Conservation (phyloP, 2,329 filamentous ascomycete genomes). For the Xylariaceae sp. region DNA sequence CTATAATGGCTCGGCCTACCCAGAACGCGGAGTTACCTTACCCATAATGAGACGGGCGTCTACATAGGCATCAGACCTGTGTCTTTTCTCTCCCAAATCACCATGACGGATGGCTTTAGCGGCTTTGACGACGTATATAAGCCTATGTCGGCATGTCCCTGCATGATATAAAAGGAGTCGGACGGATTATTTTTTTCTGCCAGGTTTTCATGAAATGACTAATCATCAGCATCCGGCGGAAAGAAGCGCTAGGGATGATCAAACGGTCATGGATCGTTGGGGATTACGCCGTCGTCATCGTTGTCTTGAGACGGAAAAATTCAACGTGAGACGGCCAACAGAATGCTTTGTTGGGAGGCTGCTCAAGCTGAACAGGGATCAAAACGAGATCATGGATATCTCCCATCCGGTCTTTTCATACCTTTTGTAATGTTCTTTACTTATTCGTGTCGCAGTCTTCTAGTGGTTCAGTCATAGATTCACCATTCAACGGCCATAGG, state of each 20-base stretch:
- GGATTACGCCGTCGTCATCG: constrained; percentile 23
- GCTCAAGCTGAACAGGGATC: constrained; percentile 22
- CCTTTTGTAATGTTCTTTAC: constrained; percentile 33
- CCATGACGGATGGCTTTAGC: constrained; percentile 26
- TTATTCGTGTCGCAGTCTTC: constrained; percentile 27
- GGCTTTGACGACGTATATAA: constrained; percentile 29
- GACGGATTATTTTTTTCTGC: constrained; percentile 29
- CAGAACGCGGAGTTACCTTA: constrained; percentile 14
- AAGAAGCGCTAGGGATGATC: constrained; percentile 21
- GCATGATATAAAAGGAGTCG: constrained; percentile 33
- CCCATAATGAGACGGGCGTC: constrained; percentile 19
- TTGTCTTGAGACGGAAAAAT: constrained; percentile 22
- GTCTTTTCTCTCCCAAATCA: constrained; percentile 23
- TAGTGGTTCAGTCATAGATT: constrained; percentile 26
- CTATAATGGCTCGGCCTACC: constrained; percentile 55
- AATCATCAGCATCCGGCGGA: constrained; percentile 31
- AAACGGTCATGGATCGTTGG: constrained; percentile 19
- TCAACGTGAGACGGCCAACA: constrained; percentile 22
- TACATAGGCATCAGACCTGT: constrained; percentile 19
- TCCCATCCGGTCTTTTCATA: constrained; percentile 33
- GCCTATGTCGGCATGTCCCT: constrained; percentile 31
- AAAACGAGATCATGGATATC: constrained; percentile 29
- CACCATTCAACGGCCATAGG: constrained; percentile 23
- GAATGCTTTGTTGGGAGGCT: constrained; percentile 26
- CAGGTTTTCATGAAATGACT: constrained; percentile 29